Base-by-base conservation (phyloP, 345 rosid genomes). In the Euphorbia pulcherrima region DNA sequence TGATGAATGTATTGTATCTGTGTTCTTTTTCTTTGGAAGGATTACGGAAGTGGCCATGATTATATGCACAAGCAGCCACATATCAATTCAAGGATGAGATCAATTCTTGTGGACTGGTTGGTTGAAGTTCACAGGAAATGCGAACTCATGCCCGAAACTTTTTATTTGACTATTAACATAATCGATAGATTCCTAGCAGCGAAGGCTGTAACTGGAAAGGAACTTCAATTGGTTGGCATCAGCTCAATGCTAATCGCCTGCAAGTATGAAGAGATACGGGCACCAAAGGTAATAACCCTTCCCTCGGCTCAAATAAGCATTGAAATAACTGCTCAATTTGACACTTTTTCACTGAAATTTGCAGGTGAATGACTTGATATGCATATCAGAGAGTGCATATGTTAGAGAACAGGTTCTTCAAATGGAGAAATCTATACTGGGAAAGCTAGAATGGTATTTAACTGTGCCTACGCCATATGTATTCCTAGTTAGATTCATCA, bases 251-350 rank as follows among this genome's bases (percentile, higher is more conserved):
- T 93, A 23, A 81, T 90, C 4, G 97, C 98, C 29, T 90, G 94
- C 80, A 93, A 93, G 74, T 93, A 93, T 58, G 98, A 93, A 78
- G 98, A 90, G 79, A 87, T 90, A 67, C 90, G 97, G 98, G 89
- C 98, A 16, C 98, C 95, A 29, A 87, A 88, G 94, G 89, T 86
- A 81, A 17, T 11, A 2, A 54, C 28, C 18, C 2, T 23, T n/a
- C 26, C 35, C 41, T 24, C 3, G 13, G 20, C 23, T 9, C 11
- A 17, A 52, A 17, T 21, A 7, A 6, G 18, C 11, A 26, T 41
- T 46, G 47, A 16, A 50, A 2, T n/a, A 24, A 2, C 62, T 20
- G 39, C 44, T 60, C 18, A 41, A 10, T 44, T 44, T 44, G 13
- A 7, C 17, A 12, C 1, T 44, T 10, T 44, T 11, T 2, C 13